Evolutionary conservation across 2,329 filamentous ascomycete genomes (phyloP).

Genomic region (Neoascochyta sp.): DNA sequence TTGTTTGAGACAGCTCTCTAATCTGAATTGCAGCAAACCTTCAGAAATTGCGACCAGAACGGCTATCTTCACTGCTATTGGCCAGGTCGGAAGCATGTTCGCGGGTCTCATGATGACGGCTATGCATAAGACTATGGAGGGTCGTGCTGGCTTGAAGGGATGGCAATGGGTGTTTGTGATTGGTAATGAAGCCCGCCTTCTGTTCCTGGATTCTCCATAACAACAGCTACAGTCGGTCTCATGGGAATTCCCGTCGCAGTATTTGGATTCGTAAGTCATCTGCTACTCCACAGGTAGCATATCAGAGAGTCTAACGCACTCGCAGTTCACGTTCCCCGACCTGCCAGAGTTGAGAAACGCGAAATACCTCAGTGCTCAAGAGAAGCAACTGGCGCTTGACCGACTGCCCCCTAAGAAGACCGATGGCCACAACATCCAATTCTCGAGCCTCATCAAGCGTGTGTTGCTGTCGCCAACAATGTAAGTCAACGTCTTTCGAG

Average conservation of each 20-base stretch:
- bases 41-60: conserved; percentile 23
- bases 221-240: conserved; percentile 12
- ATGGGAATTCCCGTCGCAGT: conserved; percentile 22
- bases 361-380: conserved; percentile 12
- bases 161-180: conserved; percentile 29
- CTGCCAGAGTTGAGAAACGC: conserved; percentile 15
- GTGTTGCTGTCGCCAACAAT: conserved; percentile 13
- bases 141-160: conserved; percentile 12
- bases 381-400: conserved; percentile 15
- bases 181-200: conserved; percentile 11
- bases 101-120: conserved; percentile 27
- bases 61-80: conserved; percentile 23
- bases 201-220: no score
- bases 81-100: conserved; percentile 25
- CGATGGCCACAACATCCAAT: conserved; percentile 17
- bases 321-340: conserved; percentile 20
- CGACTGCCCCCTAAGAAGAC: conserved; percentile 19
- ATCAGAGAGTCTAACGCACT: not conserved
- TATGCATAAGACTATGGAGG: conserved; percentile 22
- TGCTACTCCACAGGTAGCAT: not conserved
- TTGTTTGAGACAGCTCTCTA: not conserved
- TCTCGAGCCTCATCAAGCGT: conserved; percentile 15
- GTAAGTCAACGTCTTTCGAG: conserved; percentile 2
- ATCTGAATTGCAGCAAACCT: conserved; percentile 13
- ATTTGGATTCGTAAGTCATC: conserved; percentile 16